These are phyloP conservation scores for Gyrodon lividus DNA, from an alignment of 768 basidiomycete species.

Conservation along the genomic window DNA sequence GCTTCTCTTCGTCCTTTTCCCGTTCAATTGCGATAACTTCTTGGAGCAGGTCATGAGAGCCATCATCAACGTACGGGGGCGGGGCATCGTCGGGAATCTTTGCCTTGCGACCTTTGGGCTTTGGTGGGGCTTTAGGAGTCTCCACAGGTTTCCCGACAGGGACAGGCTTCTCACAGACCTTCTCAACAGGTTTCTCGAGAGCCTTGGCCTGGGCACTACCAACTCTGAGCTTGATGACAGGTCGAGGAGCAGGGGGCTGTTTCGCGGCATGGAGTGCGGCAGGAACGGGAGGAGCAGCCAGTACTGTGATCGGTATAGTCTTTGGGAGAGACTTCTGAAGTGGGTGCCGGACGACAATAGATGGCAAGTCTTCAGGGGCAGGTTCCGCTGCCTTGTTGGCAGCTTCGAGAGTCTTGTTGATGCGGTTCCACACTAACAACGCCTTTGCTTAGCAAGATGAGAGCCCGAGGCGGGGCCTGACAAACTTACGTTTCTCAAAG, in stretches of 20 bases:
- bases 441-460: constrained; percentile 5
- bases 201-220: constrained; percentile 39
- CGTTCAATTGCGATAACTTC: constrained; percentile 81
- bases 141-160: constrained; percentile 26
- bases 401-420: constrained; percentile 79
- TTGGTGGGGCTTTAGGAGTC: constrained; percentile 36
- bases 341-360: constrained; percentile 23
- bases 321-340: constrained; percentile 19
- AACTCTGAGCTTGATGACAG: constrained; percentile 70
- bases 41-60: constrained; percentile 77
- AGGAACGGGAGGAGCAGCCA: constrained; percentile 12
- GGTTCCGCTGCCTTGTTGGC: constrained; percentile 45
- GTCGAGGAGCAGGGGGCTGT: constrained; percentile 44
- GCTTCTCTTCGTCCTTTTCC: constrained; percentile 56
- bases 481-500: constrained; percentile 79
- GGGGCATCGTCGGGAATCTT: constrained; percentile 50
- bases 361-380: constrained; percentile 23
- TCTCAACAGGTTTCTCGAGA: constrained; percentile 29
- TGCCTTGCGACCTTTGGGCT: constrained; percentile 41
- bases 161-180: constrained; percentile 23
- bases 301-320: constrained; percentile 5
- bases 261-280: constrained; percentile 28
- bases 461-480: constrained; percentile 1
- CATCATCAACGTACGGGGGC: constrained; percentile 73
- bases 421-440: constrained; percentile 77